Evolutionary conservation across 1,139 yeast genomes (phyloP).

Genomic region (Sugiyamaella pinicola): DNA sequence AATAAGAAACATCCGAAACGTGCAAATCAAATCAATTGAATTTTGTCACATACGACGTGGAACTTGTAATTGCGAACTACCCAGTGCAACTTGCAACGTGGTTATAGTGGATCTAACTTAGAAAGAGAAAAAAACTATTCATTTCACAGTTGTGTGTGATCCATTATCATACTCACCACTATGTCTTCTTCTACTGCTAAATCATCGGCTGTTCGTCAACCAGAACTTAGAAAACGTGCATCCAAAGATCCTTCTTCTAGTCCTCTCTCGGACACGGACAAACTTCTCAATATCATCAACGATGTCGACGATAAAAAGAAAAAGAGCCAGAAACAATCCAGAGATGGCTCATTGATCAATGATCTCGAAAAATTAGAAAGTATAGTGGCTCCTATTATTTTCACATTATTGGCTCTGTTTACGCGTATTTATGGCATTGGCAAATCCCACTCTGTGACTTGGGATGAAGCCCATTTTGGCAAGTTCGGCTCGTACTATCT

Average conservation of each 20-base stretch:
- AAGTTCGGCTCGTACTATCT: conserved; percentile 49
- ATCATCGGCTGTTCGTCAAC: conserved; percentile 17
- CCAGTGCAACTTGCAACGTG: no score
- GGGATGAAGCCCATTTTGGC: conserved; percentile 97
- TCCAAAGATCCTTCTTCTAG: conserved; percentile 1
- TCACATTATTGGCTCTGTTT: conserved; percentile 64
- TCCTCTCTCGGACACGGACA: not conserved
- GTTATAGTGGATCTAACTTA: no score
- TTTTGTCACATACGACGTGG: no score
- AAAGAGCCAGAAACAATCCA: not conserved
- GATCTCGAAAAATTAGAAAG: conserved; percentile 44
- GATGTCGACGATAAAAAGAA: conserved; percentile 6
- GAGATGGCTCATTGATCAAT: conserved; percentile 15
- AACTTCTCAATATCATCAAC: conserved; percentile 7
- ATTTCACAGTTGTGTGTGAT: no score
- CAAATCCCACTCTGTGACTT: conserved; percentile 65
- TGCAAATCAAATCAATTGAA: no score
- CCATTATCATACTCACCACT: no score
- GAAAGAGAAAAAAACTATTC: no score
- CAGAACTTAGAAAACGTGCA: conserved; percentile 13
- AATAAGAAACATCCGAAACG: no score
- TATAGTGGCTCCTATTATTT: conserved; percentile 54
- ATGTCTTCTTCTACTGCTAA: conserved; percentile 13
- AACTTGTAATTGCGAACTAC: no score
- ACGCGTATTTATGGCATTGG: conserved; percentile 72